These are phyloP conservation scores for Lipomyces kockii DNA, from an alignment of 805 yeast genomes.

Conservation along the genomic window DNA sequence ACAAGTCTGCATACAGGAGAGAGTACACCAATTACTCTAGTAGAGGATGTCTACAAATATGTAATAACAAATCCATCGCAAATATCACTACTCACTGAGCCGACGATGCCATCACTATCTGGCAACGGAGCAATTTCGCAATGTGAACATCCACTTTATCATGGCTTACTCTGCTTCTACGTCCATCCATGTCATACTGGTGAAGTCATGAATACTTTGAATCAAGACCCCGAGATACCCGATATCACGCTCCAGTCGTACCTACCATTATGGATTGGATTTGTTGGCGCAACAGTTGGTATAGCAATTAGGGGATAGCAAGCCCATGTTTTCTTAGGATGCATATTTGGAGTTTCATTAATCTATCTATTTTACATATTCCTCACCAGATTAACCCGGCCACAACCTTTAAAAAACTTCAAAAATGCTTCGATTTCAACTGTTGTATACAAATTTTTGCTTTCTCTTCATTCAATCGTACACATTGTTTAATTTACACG, in stretches of 20 bases:
- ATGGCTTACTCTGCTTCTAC: slow-evolving; percentile 24
- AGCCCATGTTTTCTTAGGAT: background rate
- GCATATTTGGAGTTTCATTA: background rate
- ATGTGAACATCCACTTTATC: slow-evolving; percentile 29
- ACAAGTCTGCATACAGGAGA: background rate
- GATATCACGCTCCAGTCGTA: slow-evolving; percentile 18
- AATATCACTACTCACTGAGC: background rate
- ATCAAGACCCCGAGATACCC: slow-evolving; percentile 6
- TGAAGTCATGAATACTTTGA: slow-evolving; percentile 26
- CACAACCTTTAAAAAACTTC: background rate
- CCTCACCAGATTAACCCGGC: background rate
- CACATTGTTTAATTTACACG: background rate
- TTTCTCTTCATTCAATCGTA: slow-evolving; percentile 4
- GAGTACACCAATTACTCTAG: slow-evolving; percentile 8
- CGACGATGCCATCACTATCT: background rate
- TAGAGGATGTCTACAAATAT: slow-evolving; percentile 21
- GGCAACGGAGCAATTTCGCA: slow-evolving; percentile 24
- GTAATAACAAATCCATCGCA: slow-evolving; percentile 5
- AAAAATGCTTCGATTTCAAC: background rate
- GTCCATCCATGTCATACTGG: slow-evolving; percentile 36
- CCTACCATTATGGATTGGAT: slow-evolving; percentile 30
- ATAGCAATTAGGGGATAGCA: slow-evolving; percentile 9
- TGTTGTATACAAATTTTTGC: background rate
- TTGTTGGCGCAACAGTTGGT: slow-evolving; percentile 28
- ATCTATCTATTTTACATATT: slow-evolving; percentile 8